Evolutionary conservation across 768 basidiomycete genomes (phyloP).

Genomic region (Pleurotus ostreatus): DNA sequence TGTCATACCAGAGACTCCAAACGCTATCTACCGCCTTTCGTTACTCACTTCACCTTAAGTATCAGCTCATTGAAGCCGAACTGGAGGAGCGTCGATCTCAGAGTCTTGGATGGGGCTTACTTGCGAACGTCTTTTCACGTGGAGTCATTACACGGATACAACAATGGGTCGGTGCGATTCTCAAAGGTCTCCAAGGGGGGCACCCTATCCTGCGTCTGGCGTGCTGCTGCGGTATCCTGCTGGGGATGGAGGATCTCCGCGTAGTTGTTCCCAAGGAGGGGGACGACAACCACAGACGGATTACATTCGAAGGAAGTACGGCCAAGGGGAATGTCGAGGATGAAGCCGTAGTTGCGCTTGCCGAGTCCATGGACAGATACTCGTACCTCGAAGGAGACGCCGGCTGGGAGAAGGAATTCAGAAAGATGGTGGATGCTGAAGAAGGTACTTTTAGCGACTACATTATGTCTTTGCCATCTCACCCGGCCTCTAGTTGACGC

Average conservation of each 20-base stretch:
- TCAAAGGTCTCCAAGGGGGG: constrained; percentile 64
- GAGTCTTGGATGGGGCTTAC: constrained; percentile 25
- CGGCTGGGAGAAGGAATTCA: constrained; percentile 70
- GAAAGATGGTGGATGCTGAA: constrained; percentile 30
- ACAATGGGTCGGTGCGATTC: constrained; percentile 47
- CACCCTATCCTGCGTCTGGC: constrained; percentile 58
- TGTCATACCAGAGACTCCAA: constrained; percentile 43
- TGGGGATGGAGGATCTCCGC: constrained; percentile 58
- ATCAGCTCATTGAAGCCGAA: constrained; percentile 34
- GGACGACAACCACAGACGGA: constrained; percentile 14
- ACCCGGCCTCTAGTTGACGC: constrained; percentile 30
- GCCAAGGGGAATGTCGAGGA: constrained; percentile 46
- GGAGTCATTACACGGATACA: constrained; percentile 35
- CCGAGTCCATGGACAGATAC: constrained; percentile 70
- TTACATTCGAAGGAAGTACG: constrained; percentile 10
- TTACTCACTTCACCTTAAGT: constrained; percentile 55
- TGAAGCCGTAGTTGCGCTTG: constrained; percentile 64
- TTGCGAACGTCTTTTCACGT: constrained; percentile 29
- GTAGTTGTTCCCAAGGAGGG: constrained; percentile 21
- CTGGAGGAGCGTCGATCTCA: constrained; percentile 23
- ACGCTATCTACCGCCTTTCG: constrained; percentile 53
- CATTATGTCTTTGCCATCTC: not conserved
- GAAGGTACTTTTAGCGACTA: constrained; percentile 29
- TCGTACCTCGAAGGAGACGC: constrained; percentile 22
- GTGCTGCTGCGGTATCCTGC: constrained; percentile 56